Evolutionary conservation across 495 filamentous ascomycete species (phyloP).

Genomic region (Aspergillus saccharolyticus): DNA sequence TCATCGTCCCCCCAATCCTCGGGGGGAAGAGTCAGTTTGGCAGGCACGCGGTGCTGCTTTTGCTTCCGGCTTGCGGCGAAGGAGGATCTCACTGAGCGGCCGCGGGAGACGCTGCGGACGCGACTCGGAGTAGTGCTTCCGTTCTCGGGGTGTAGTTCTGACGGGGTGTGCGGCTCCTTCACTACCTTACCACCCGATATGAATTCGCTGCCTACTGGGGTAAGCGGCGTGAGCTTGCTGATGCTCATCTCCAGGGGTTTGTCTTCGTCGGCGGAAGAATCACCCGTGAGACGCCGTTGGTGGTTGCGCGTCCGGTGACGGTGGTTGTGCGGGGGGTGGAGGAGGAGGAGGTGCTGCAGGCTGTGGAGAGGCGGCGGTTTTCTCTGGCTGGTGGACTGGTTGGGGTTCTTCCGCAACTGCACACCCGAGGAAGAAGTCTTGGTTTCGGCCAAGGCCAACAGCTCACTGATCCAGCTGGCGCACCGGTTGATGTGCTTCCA

Average conservation of each 20-base stretch:
- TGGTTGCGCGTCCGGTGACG: constrained; percentile 25
- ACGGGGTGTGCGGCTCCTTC: too few species aligned
- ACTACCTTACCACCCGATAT: too few species aligned
- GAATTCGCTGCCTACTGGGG: constrained; percentile 12
- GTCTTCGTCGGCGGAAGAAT: constrained; percentile 77
- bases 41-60: constrained; percentile 13
- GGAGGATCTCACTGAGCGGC: constrained; percentile 4
- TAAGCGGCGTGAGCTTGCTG: constrained; percentile 27
- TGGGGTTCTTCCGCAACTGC: constrained; percentile 8
- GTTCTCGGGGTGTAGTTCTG: not conserved
- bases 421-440: constrained; percentile 23
- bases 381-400: not conserved
- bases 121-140: not conserved
- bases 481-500: constrained; percentile 75
- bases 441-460: constrained; percentile 53
- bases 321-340: not conserved
- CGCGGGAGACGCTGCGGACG: constrained; percentile 5
- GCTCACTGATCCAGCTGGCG: constrained; percentile 68
- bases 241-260: constrained; percentile 74
- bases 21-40: constrained; percentile 23
- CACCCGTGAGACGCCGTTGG: constrained; percentile 41
- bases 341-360: not conserved
- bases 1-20: constrained; percentile 1
- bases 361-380: not conserved
- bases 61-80: constrained; percentile 7